Base-by-base conservation (phyloP, 2,329 filamentous ascomycete species). In the Penicillium fuscoglaucum region DNA sequence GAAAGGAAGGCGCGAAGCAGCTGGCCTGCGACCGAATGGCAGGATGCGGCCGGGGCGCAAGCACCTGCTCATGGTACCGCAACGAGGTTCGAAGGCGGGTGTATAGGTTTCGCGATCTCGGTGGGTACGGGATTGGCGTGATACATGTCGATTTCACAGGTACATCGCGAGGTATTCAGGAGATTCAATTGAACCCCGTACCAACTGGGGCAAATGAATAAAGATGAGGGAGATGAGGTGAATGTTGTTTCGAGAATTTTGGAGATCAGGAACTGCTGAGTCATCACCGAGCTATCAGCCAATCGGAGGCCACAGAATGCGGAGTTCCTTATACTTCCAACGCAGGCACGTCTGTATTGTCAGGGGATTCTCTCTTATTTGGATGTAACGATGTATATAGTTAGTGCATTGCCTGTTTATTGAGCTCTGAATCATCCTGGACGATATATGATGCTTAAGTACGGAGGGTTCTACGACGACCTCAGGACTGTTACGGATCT, bases 11-110 rank as follows among this genome's bases (percentile, higher is more conserved):
- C 54, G 55, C 57, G 62, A 60, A 61, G 57, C 58, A 55, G 26
- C 35, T 61, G 58, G 54, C 64, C 67, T 67, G 66, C 68, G 68
- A 66, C 71, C 68, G 65, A 70, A 66, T 70, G 66, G 67, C 62
- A 68, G 68, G 66, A 71, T 68, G 68, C 68, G 71, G 67, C 71
- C 67, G 70, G 70, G 62, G 64, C 69, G 62, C 60, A 75, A 68
- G 68, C 71, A 76, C 69, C 68, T 69, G 72, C 71, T 74, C 76
- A 78, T 78, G 76, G 76, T 75, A 75, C 73, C 71, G 69, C 61
- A 56, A 35, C 46, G 46, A 66, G 63, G 57, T 52, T 64, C 62
- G 58, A 66, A 57, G 68, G 63, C 64, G 63, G 52, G 61, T 62
- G 66, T 62, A 65, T 67, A 63, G 60, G 59, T 63, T 69, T 69